Conservation (phyloP, 148 eudicot species). For the Vaccinium darrowii region DNA sequence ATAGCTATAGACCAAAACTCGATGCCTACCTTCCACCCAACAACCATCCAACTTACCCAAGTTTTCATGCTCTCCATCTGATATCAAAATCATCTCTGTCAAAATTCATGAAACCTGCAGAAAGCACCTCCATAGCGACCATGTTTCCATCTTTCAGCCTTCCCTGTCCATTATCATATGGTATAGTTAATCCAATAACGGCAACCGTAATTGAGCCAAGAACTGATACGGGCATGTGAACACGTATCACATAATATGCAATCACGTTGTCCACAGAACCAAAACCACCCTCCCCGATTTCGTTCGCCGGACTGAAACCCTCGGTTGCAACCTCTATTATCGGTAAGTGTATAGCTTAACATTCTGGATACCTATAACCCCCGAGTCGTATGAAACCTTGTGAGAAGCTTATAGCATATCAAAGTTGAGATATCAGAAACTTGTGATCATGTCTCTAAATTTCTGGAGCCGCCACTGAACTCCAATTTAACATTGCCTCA, state of each 20-base stretch:
- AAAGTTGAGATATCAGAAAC: neutral
- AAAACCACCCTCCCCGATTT: conserved; percentile 84
- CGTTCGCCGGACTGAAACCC: conserved; percentile 51
- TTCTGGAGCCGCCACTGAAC: neutral
- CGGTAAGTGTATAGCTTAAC: conserved; percentile 51
- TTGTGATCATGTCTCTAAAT: neutral
- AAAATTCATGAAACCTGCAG: conserved; percentile 64
- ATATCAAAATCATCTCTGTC: conserved; percentile 63
- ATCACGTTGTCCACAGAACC: conserved; percentile 83
- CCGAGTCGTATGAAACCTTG: conserved; percentile 20
- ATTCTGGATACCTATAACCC: conserved; percentile 42
- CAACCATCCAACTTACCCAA: conserved; percentile 76
- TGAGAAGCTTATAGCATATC: conserved; percentile 18
- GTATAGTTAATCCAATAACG: neutral
- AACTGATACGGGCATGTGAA: neutral
- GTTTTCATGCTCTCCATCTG: conserved; percentile 72
- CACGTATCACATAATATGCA: neutral
- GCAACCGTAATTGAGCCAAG: neutral
- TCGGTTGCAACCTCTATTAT: conserved; percentile 59
- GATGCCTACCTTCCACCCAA: conserved; percentile 60
- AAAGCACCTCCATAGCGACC: conserved; percentile 79
- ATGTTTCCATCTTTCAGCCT: conserved; percentile 59
- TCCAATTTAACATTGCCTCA: too few relatives aligned
- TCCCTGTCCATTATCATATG: conserved; percentile 48
- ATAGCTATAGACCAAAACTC: conserved; percentile 77